These are phyloP conservation scores for Clohesyomyces aquaticus DNA, from an alignment of 495 filamentous ascomycete species.

Conservation along the genomic window DNA sequence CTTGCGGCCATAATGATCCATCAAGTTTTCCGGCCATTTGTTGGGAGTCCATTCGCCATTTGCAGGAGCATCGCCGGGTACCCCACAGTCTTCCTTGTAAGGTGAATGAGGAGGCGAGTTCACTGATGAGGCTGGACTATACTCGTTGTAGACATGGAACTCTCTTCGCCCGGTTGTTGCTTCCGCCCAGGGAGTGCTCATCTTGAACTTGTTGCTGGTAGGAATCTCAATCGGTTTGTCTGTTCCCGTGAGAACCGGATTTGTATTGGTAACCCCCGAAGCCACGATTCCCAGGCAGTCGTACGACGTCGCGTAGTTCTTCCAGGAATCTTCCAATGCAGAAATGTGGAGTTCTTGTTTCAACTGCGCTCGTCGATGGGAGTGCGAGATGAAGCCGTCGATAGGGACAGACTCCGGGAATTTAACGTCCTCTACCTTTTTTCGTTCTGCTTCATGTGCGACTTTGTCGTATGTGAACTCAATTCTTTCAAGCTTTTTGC, in stretches of 20 bases:
- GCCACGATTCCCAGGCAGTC: not conserved
- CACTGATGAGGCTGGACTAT: not conserved
- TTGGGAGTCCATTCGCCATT: not conserved
- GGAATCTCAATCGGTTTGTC: not conserved
- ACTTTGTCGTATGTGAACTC: not conserved
- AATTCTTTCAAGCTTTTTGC: no score
- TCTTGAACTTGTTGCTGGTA: not conserved
- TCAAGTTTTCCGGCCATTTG: not conserved
- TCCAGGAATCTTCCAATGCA: not conserved
- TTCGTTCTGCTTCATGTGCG: not conserved
- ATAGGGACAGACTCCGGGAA: not conserved
- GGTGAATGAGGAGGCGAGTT: constrained; percentile 9
- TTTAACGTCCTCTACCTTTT: not conserved
- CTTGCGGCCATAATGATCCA: not conserved
- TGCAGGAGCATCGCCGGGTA: not conserved
- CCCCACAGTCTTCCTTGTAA: not conserved
- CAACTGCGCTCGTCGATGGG: not conserved
- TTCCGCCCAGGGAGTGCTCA: constrained; percentile 5
- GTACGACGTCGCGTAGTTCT: not conserved
- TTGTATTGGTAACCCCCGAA: not conserved
- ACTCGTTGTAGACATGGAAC: not conserved
- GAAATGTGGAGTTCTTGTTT: not conserved
- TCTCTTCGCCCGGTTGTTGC: not conserved
- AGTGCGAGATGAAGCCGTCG: not conserved
- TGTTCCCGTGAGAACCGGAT: not conserved